Evolutionary conservation across 2,329 filamentous ascomycete genomes (phyloP).

Genomic region (Trichothecium sympodiale): DNA sequence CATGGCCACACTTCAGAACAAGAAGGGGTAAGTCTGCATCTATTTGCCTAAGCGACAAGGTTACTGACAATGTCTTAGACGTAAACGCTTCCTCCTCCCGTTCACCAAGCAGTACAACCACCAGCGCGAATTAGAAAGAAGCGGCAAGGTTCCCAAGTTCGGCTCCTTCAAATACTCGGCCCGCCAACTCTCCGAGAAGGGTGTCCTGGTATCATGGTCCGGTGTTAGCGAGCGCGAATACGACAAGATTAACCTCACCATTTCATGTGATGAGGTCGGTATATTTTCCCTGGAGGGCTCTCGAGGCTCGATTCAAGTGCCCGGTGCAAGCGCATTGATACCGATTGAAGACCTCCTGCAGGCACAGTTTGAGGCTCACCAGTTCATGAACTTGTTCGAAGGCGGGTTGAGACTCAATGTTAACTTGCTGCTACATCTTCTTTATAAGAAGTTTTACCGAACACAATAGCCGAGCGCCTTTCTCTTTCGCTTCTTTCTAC

Average conservation of each 20-base stretch:
- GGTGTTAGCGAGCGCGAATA: conserved; percentile 75
- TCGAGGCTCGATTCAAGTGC: conserved; percentile 88
- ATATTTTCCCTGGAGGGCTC: conserved; percentile 88
- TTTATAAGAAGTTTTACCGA: conserved; percentile 98
- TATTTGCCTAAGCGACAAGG: neutral
- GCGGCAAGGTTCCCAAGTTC: conserved; percentile 90
- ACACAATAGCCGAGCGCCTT: conserved; percentile 37
- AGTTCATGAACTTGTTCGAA: conserved; percentile 93
- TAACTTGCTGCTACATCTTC: conserved; percentile 87
- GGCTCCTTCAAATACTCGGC: conserved; percentile 97
- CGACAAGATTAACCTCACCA: conserved; percentile 88
- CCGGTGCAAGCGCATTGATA: conserved; percentile 78
- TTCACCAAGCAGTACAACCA: conserved; percentile 99
- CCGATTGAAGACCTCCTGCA: conserved; percentile 89
- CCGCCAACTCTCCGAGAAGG: conserved; percentile 79
- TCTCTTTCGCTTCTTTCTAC: conserved; percentile 1
- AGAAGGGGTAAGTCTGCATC: conserved; percentile 59
- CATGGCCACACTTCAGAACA: conserved; percentile 92
- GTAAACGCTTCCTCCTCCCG: conserved; percentile 86
- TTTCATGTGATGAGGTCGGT: conserved; percentile 87
- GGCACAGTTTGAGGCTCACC: conserved; percentile 92
- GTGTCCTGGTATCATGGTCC: conserved; percentile 84
- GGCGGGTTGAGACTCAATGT: conserved; percentile 81
- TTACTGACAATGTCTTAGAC: conserved; percentile 33
- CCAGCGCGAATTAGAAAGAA: conserved; percentile 85